A percentile compares a stretch with the other conserved stretches of the same genome.
Evolutionary conservation across 2,329 filamentous ascomycete genomes (phyloP).

Genomic region (Fusarium falciforme): DNA sequence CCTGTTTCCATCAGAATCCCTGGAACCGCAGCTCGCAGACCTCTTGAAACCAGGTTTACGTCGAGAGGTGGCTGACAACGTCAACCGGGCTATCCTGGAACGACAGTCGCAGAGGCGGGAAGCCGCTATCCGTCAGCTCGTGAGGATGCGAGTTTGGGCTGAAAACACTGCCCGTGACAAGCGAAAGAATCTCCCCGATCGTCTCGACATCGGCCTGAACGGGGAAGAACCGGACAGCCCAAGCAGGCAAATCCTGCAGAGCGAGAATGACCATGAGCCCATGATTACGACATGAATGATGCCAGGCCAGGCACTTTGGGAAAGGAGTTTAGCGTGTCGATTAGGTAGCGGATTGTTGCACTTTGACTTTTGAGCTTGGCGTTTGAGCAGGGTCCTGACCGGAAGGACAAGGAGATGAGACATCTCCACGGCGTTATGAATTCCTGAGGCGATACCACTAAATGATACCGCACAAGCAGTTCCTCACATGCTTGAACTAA

Average conservation of each 20-base stretch:
- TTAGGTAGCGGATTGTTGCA: constrained; percentile 21
- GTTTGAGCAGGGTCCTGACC: constrained; percentile 31
- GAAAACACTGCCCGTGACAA: constrained; percentile 69
- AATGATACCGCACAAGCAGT: not conserved
- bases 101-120: constrained; percentile 79
- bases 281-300: constrained; percentile 63
- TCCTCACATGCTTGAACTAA: not conserved
- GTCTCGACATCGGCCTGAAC: constrained; percentile 52
- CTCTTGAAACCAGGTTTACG: constrained; percentile 84
- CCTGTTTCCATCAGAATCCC: constrained; percentile 84
- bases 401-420: constrained; percentile 21
- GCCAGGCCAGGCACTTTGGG: constrained; percentile 7
- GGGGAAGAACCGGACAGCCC: constrained; percentile 50
- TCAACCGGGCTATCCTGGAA: constrained; percentile 88
- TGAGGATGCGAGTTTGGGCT: constrained; percentile 87
- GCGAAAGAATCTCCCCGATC: constrained; percentile 47
- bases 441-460: not conserved
- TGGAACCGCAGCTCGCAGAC: constrained; percentile 79
- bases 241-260: constrained; percentile 30
- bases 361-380: constrained; percentile 30
- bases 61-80: constrained; percentile 83
- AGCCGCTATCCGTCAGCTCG: constrained; percentile 83
- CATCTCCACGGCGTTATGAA: constrained; percentile 31
- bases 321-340: constrained; percentile 26
- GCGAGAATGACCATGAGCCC: constrained; percentile 59